Conservation (phyloP, 2,329 filamentous ascomycete genomes). For the Ilyonectria sp. region DNA sequence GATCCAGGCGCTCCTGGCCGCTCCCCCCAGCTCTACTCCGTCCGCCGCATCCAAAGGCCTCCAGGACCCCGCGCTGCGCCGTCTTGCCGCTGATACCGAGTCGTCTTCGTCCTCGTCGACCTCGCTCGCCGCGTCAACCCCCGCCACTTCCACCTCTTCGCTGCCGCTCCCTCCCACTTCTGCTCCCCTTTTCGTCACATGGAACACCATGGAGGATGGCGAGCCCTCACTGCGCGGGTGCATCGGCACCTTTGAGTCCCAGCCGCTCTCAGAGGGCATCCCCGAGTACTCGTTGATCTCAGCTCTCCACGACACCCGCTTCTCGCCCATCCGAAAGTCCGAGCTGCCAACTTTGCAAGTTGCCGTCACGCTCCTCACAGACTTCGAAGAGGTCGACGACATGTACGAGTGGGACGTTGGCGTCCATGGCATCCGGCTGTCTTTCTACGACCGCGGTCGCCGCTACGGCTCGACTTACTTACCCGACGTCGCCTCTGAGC, state of each 20-base stretch:
- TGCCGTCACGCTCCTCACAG: conserved; percentile 85
- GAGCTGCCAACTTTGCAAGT: conserved; percentile 74
- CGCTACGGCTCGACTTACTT: conserved; percentile 91
- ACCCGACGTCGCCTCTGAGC: conserved; percentile 91
- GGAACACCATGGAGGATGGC: conserved; percentile 78
- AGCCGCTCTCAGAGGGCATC: conserved; percentile 81
- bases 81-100: conserved; percentile 54
- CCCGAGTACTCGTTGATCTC: conserved; percentile 87
- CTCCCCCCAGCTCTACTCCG: conserved; percentile 48
- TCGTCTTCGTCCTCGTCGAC: conserved; percentile 58
- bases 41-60: conserved; percentile 38
- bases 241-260: conserved; percentile 92
- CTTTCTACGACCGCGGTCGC: conserved; percentile 81
- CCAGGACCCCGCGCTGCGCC: conserved; percentile 61
- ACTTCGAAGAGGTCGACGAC: conserved; percentile 83
- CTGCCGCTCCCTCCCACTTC: conserved; percentile 58
- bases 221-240: conserved; percentile 84
- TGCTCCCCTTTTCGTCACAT: conserved; percentile 92
- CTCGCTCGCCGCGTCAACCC: conserved; percentile 61
- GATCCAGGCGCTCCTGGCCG: conserved; percentile 77
- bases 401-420: conserved; percentile 90
- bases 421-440: conserved; percentile 88
- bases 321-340: conserved; percentile 66
- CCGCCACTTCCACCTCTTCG: conserved; percentile 62
- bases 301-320: conserved; percentile 75